Percentiles rank a stretch among this genome's conserved stretches.
phyloP scores from a whole-genome alignment of 169 alveolate species.

The Ichthyophthirius multifiliis region DNA sequence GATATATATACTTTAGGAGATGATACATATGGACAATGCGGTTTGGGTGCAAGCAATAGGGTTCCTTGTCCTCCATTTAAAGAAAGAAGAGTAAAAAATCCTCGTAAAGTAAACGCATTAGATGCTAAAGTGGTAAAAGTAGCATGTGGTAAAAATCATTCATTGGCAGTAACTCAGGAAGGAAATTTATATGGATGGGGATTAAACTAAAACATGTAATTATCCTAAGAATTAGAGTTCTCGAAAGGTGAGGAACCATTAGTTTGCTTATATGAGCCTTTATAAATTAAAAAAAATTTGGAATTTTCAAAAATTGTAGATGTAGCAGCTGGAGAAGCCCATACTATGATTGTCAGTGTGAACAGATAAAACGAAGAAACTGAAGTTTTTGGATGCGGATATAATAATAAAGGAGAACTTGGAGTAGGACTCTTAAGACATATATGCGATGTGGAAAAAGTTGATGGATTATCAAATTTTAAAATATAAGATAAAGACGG shows the following conservation, averaged over 20 bases:
- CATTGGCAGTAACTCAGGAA: conserved; percentile 51
- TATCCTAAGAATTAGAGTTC: conserved; percentile 55
- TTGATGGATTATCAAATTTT: conserved; percentile 59
- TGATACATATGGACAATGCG: conserved; percentile 80
- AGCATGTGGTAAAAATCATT: conserved; percentile 60
- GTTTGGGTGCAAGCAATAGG: conserved; percentile 49
- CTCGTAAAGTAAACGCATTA: conserved; percentile 41
- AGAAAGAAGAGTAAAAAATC: conserved; percentile 54
- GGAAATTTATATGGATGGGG: conserved; percentile 75
- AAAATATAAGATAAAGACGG: conserved; percentile 31
- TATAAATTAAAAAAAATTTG: conserved; percentile 6
- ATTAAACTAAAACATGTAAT: conserved; percentile 50
- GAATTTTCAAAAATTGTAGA: conserved; percentile 39
- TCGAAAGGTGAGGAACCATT: conserved; percentile 50
- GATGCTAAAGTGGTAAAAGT: conserved; percentile 46
- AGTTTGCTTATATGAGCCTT: conserved; percentile 45
- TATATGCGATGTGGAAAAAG: conserved; percentile 34
- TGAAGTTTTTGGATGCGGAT: conserved; percentile 65
- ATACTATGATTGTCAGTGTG: conserved; percentile 45
- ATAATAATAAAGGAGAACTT: conserved; percentile 67
- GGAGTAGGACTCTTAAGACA: conserved; percentile 66
- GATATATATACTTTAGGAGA: conserved; percentile 73
- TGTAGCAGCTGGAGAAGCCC: conserved; percentile 69
- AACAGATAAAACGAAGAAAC: conserved; percentile 28
- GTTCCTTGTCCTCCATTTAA: conserved; percentile 57